A percentile compares a stretch with the other conserved stretches of the same genome.
These are phyloP conservation scores for Colletotrichum camelliae DNA, from an alignment of 2,329 filamentous ascomycete species.

Conservation along the genomic window DNA sequence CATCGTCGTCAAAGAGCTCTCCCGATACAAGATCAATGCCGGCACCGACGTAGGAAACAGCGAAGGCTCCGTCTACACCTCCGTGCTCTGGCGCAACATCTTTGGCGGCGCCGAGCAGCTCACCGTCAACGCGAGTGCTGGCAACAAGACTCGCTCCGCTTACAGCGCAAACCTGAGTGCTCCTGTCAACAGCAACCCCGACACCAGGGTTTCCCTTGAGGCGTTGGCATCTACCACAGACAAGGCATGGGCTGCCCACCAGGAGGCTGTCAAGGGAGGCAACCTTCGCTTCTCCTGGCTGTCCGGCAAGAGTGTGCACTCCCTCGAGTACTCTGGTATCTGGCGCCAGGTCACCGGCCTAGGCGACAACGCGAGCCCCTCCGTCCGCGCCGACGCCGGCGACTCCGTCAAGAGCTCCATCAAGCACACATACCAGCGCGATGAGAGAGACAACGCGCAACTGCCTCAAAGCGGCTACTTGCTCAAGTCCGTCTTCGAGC, in stretches of 20 bases:
- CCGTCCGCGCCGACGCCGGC: constrained; percentile 83
- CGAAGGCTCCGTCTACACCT: constrained; percentile 92
- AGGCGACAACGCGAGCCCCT: constrained; percentile 76
- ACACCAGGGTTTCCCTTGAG: constrained; percentile 79
- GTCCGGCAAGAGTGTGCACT: constrained; percentile 63
- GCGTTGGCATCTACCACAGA: constrained; percentile 83
- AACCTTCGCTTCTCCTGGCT: constrained; percentile 80
- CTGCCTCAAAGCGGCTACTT: constrained; percentile 85
- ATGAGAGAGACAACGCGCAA: constrained; percentile 83
- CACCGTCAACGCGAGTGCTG: constrained; percentile 84
- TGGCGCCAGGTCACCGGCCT: constrained; percentile 92
- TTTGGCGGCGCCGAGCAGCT: constrained; percentile 93
- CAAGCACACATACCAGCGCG: constrained; percentile 79
- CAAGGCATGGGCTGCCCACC: constrained; percentile 93
- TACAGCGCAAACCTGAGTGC: constrained; percentile 88
- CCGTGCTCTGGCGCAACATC: constrained; percentile 86
- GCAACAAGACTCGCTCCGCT: constrained; percentile 88
- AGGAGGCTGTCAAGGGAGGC: constrained; percentile 83
- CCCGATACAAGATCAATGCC: constrained; percentile 86
- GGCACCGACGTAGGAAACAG: constrained; percentile 94
- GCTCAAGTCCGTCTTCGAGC: constrained; percentile 76
- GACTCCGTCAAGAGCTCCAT: constrained; percentile 90
- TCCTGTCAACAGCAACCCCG: constrained; percentile 80
- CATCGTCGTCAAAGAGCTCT: constrained; percentile 81
- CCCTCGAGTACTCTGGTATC: constrained; percentile 78